These are phyloP conservation scores for Petasospora fabianii DNA, from an alignment of 1,139 yeast species.

Conservation along the genomic window DNA sequence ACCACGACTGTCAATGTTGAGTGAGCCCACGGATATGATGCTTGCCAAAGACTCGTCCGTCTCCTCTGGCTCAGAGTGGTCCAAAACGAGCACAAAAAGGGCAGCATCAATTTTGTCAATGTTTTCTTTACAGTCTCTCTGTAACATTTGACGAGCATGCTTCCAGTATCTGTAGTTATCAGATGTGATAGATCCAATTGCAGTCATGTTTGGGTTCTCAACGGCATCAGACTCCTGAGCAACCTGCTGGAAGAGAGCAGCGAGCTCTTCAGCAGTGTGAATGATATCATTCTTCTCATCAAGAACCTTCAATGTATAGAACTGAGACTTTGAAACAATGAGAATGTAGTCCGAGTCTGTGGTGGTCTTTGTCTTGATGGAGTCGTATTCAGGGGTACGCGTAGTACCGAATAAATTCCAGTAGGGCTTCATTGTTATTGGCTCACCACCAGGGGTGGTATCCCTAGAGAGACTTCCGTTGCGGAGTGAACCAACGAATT, in stretches of 20 bases:
- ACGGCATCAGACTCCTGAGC: slow-evolving; percentile 37
- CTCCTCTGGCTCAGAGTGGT: slow-evolving; percentile 52
- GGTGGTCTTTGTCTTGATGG: slow-evolving; percentile 36
- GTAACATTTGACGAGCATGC: slow-evolving; percentile 43
- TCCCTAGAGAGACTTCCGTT: slow-evolving; percentile 54
- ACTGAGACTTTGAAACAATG: slow-evolving; percentile 59
- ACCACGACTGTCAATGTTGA: slow-evolving; percentile 50
- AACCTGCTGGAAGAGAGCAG: slow-evolving; percentile 46
- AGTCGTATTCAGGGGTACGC: slow-evolving; percentile 49
- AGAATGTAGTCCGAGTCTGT: slow-evolving; percentile 47
- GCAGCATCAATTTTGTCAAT: slow-evolving; percentile 57
- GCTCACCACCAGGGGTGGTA: slow-evolving; percentile 45
- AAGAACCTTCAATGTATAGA: slow-evolving; percentile 57
- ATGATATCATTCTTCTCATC: slow-evolving; percentile 37
- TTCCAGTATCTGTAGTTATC: slow-evolving; percentile 65
- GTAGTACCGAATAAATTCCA: slow-evolving; percentile 65
- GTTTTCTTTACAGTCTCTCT: slow-evolving; percentile 43
- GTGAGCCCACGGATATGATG: slow-evolving; percentile 62
- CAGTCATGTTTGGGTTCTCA: slow-evolving; percentile 45
- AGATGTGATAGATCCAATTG: slow-evolving; percentile 68
- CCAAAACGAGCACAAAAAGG: slow-evolving; percentile 64
- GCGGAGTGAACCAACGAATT: slow-evolving; percentile 59
- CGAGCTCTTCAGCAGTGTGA: slow-evolving; percentile 56
- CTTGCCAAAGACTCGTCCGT: slow-evolving; percentile 39
- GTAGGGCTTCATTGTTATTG: slow-evolving; percentile 67